phyloP scores from a whole-genome alignment of 148 eudicot species.

The Mesembryanthemum crystallinum region DNA sequence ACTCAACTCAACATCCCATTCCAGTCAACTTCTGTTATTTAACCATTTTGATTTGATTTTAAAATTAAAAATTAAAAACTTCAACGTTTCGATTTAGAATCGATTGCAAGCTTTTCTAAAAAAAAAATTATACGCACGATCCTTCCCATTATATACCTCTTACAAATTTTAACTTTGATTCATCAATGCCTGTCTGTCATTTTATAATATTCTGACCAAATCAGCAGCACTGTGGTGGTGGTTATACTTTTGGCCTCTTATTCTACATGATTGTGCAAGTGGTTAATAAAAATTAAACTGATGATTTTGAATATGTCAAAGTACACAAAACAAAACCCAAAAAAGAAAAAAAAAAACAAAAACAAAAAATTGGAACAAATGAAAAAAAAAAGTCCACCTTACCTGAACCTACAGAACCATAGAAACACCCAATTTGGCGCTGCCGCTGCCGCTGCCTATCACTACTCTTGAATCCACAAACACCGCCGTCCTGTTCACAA shows the following conservation, averaged over 20 bases:
- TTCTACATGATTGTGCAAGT: not conserved
- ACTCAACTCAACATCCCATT: constrained; percentile 8
- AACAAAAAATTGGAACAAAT: not conserved
- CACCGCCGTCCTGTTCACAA: constrained; percentile 52
- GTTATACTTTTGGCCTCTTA: not conserved
- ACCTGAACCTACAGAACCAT: constrained; percentile 36
- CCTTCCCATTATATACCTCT: not conserved
- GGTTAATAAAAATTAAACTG: not conserved
- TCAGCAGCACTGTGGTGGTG: not conserved
- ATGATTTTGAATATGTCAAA: constrained; percentile 9
- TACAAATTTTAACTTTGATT: no score
- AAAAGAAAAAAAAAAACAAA: not conserved
- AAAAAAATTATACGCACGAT: constrained; percentile 1
- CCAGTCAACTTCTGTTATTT: constrained; percentile 29
- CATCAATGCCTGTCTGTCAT: not conserved
- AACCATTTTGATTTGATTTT: not conserved
- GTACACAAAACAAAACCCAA: not conserved
- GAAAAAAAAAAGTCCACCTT: constrained; percentile 6
- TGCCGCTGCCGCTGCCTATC: constrained; percentile 18
- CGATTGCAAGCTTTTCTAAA: not conserved
- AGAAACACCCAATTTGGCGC: constrained; percentile 29
- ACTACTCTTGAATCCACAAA: constrained; percentile 42
- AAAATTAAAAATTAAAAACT: not conserved
- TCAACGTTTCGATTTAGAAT: not conserved
- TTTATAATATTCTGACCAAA: not conserved